Conservation (phyloP, 2,329 filamentous ascomycete species). For the Thermothelomyces thermophilus region DNA sequence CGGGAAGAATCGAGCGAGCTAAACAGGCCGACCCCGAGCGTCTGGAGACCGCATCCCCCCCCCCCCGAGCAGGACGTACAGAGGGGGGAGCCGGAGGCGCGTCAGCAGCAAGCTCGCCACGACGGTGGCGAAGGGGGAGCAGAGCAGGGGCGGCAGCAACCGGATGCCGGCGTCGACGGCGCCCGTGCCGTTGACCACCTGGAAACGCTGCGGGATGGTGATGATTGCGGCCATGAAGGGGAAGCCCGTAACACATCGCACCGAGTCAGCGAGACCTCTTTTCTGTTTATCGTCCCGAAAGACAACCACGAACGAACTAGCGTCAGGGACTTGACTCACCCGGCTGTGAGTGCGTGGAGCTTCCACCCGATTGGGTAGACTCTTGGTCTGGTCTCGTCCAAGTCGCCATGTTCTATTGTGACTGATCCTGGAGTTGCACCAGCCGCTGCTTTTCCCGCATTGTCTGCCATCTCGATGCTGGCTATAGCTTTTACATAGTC, state of each 20-base stretch:
- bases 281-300: neutral
- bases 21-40: conserved; percentile 31
- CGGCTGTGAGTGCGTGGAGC: too few relatives aligned
- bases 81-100: conserved; percentile 27
- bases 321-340: too few relatives aligned
- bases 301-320: neutral
- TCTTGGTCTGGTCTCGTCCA: too few relatives aligned
- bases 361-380: too few relatives aligned
- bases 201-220: conserved; percentile 33
- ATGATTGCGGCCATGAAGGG: conserved; percentile 32
- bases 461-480: too few relatives aligned
- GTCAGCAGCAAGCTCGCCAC: conserved; percentile 27
- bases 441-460: too few relatives aligned
- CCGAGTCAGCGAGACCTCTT: too few relatives aligned
- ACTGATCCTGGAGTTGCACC: too few relatives aligned
- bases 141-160: conserved; percentile 31
- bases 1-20: conserved; percentile 24
- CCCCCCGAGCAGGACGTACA: conserved; percentile 29
- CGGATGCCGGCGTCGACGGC: conserved; percentile 30
- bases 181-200: conserved; percentile 29
- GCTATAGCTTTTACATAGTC: too few relatives aligned
- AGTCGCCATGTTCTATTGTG: too few relatives aligned
- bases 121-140: conserved; percentile 29
- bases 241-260: conserved; percentile 30
- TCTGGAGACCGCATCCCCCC: conserved; percentile 27